Conservation (phyloP, 495 filamentous ascomycete genomes). For the Aspergillus saccharolyticus region DNA sequence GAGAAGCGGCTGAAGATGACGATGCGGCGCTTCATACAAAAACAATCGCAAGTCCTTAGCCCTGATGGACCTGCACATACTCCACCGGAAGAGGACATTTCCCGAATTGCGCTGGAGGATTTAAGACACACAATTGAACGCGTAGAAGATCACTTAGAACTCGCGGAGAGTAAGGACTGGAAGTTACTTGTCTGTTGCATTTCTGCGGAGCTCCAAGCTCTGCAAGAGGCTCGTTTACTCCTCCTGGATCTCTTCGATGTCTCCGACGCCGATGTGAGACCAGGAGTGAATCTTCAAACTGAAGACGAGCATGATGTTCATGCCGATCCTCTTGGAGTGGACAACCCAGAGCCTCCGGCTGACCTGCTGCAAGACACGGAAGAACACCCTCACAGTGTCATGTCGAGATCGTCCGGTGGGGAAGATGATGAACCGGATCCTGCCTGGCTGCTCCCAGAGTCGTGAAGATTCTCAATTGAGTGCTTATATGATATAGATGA, state of each 20-base stretch:
- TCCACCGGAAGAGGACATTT: constrained; percentile 23
- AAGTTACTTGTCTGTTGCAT: constrained; percentile 84
- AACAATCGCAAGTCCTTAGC: constrained; percentile 17
- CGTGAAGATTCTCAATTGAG: constrained; percentile 1
- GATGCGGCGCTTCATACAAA: constrained; percentile 42
- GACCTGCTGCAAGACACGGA: constrained; percentile 35
- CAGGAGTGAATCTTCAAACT: constrained; percentile 1
- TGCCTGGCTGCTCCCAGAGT: constrained; percentile 41
- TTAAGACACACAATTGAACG: constrained; percentile 36
- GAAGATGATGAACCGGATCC: constrained; percentile 48
- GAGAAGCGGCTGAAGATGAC: constrained; percentile 57
- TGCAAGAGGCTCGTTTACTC: constrained; percentile 63
- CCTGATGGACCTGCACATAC: constrained; percentile 12
- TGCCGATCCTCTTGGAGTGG: constrained; percentile 22
- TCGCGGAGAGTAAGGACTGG: constrained; percentile 61
- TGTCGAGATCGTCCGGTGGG: constrained; percentile 35
- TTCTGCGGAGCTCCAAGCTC: constrained; percentile 81
- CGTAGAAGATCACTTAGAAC: constrained; percentile 35
- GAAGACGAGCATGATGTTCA: constrained; percentile 8
- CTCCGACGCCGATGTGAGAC: constrained; percentile 21
- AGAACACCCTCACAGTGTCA: constrained; percentile 19
- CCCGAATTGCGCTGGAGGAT: constrained; percentile 37
- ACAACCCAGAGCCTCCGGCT: constrained; percentile 36
- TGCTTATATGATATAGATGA: too few species aligned
- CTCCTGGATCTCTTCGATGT: constrained; percentile 49